A percentile compares a stretch with the other conserved stretches of the same genome.
Evolutionary conservation across 2,329 filamentous ascomycete species (phyloP).

Genomic region (Hypoxylon sp.): DNA sequence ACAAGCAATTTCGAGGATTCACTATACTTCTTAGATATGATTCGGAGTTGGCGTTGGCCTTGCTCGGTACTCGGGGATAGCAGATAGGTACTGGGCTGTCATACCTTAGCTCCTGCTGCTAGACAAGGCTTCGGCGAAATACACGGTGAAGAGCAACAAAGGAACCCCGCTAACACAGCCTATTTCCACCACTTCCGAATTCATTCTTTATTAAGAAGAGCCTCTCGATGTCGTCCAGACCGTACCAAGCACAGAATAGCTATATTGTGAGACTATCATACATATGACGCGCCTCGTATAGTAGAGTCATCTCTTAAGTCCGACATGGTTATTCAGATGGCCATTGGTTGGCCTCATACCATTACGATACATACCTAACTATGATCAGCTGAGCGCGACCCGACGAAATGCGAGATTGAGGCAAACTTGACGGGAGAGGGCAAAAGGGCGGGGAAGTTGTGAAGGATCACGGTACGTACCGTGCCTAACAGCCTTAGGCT

Average conservation of each 20-base stretch:
- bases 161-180: not conserved
- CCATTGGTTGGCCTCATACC: slow-evolving; percentile 1
- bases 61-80: slow-evolving; percentile 29
- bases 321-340: slow-evolving; percentile 4
- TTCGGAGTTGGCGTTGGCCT: not conserved
- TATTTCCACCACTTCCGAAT: slow-evolving; percentile 8
- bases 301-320: not conserved
- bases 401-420: slow-evolving; percentile 27
- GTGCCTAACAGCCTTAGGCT: slow-evolving; percentile 17
- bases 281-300: not conserved
- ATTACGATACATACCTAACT: not conserved
- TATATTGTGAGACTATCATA: not conserved
- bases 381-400: slow-evolving; percentile 18
- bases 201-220: not conserved
- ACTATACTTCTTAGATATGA: slow-evolving; percentile 8
- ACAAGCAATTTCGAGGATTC: not conserved
- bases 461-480: slow-evolving; percentile 29
- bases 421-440: slow-evolving; percentile 1
- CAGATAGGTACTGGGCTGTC: slow-evolving; percentile 13
- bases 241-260: not conserved
- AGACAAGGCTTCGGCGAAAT: slow-evolving; percentile 32
- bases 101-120: not conserved
- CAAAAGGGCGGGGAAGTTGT: slow-evolving; percentile 33
- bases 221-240: not conserved
- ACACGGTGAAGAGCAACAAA: slow-evolving; percentile 13